Evolutionary conservation across 495 filamentous ascomycete species (phyloP), one percentile per base, ranked within the genome.

Genomic region (Penicillium robsamsonii): DNA sequence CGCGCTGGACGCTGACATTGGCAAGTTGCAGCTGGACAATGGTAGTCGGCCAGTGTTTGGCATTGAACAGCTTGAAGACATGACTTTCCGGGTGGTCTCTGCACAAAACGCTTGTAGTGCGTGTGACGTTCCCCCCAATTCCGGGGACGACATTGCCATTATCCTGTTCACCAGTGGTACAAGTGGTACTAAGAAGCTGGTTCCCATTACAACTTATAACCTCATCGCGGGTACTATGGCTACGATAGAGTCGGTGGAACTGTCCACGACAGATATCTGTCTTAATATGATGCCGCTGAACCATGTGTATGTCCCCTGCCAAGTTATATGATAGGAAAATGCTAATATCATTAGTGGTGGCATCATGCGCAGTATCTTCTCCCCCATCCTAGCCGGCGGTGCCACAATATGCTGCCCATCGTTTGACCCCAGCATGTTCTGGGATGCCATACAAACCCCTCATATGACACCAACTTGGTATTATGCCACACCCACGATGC

Each of bases 401-500:
- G 70, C 73, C 0, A 64, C 65, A 4, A 76, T 79, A 17, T 75
- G 76, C 62, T 77, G 75, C 30, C 61, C 70, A 7, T 69, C 69
- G 4, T 80, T 81, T 50, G 75, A 78, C 44, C 67, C 76, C n/a
- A 73, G 67, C 53, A 62, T 75, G 20, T 79, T 81, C 55, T 79
- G 76, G 76, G 75, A 75, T 56, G 61, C 70, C n/a, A 66, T 78
- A 20, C 65, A 76, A 56, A 58, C 66, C 18, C 53, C 65, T 17
- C 48, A 56, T 13, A 69, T 71, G 24, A 77, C 69, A 11, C 58
- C 58, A 2, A 61, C 58, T 5, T 81, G 78, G 78, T 81, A 81
- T 58, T 77, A 76, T 47, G 77, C 76, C n/a, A 71, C 71, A 24
- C 78, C 78, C 1, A 73, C 73, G 3, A 81, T 79, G 69, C 77